Percentiles rank a stretch among this genome's conserved stretches.
These are phyloP conservation scores for Craspedostauros australis DNA, from an alignment of 108 stramenopile genomes.

Conservation along the genomic window DNA sequence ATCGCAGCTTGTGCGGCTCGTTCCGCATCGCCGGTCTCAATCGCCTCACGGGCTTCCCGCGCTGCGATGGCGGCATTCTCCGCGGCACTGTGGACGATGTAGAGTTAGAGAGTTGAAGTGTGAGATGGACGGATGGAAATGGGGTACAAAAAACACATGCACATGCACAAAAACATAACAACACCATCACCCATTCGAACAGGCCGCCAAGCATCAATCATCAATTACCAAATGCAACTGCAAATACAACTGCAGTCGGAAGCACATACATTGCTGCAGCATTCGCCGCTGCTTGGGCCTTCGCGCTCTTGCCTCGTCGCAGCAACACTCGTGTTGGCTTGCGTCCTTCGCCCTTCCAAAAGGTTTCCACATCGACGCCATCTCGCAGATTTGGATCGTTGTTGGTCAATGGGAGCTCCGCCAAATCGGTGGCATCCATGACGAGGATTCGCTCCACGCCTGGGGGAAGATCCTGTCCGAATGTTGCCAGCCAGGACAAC, in stretches of 20 bases:
- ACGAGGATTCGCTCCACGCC: constrained; percentile 81
- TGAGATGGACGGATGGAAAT: too few relatives aligned
- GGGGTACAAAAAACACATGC: too few relatives aligned
- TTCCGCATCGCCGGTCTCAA: constrained; percentile 81
- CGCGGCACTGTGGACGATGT: constrained; percentile 25
- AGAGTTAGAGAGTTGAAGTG: too few relatives aligned
- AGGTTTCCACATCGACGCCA: constrained; percentile 68
- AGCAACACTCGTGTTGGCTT: constrained; percentile 74
- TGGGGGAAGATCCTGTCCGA: constrained; percentile 55
- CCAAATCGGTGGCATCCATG: constrained; percentile 82
- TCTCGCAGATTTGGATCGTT: constrained; percentile 51
- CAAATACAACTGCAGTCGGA: background rate
- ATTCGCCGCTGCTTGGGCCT: constrained; percentile 69
- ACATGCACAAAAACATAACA: too few relatives aligned
- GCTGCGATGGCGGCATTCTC: constrained; percentile 39
- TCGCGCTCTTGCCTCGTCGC: constrained; percentile 62
- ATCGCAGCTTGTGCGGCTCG: constrained; percentile 67
- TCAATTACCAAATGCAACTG: background rate
- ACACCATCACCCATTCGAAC: too few relatives aligned
- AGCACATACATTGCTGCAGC: constrained; percentile 39
- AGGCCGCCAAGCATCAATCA: background rate
- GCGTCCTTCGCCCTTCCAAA: constrained; percentile 62
- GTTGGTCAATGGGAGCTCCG: constrained; percentile 64
- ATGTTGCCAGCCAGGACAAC: constrained; percentile 73
- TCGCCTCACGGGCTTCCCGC: constrained; percentile 50